Base-by-base conservation (phyloP, 352 stramenopile species). In the Phytophthora sp. region DNA sequence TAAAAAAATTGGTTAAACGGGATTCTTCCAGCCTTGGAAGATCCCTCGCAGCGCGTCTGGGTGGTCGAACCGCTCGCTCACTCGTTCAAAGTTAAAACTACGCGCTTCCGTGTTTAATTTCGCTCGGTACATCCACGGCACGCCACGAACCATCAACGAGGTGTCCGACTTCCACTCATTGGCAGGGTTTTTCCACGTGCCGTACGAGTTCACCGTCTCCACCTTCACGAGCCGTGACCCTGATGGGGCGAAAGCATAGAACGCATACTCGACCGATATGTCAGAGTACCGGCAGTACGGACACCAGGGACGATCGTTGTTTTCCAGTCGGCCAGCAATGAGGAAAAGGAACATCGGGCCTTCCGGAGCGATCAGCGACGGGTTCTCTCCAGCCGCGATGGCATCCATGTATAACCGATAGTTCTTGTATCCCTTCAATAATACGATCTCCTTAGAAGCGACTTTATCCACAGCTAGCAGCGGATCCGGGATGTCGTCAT, bases 301-400 rank as follows among this genome's bases (percentile, higher is more conserved):
- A 66, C 86, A 94, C 86, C 86, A 94, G 4, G 80, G 72, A 1
- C 86, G 84, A n/a, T 86, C 75, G 44, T 91, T 94, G 51, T 79
- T 77, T 41, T 59, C 46, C 30, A 91, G 58, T 15, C 76, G 63
- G 8, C 82, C 86, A 29, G 86, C 88, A 16, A 92, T 52, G 39
- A 94, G 82, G 44, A 84, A 88, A 36, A 92, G 71, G 53, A 86
- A 94, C 55, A 91, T 71, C 18, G 79, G 79, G 8, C 71, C 71
- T 61, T 54, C 35, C 1, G 60, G 47, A n/a, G 38, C 21, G 3
- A 38, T 59, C 74, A 84, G 46, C 53, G 60, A 64, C 15, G 35
- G 27, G 6, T 69, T 51, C 11, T 57, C 46, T 29, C 63, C 68
- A 26, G 41, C 31, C 6, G 63, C 63, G 24, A 86, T 82, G 15